Percentiles rank a stretch among this genome's conserved stretches.
phyloP scores from a whole-genome alignment of 352 stramenopile genomes.

The Phytopythium sindhum region DNA sequence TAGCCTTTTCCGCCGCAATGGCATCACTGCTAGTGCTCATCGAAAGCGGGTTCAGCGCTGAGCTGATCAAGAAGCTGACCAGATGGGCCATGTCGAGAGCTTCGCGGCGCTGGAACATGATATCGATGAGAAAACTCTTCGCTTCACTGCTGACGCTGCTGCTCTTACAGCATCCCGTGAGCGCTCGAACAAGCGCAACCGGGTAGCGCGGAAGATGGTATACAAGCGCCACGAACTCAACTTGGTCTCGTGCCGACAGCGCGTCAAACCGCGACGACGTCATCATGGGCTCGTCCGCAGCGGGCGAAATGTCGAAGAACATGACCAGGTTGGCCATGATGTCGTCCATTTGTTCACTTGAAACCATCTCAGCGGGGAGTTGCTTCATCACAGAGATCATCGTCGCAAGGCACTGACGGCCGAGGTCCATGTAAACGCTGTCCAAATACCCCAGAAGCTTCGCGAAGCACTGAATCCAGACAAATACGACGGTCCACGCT shows the following conservation, averaged over 20 bases:
- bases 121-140: conserved; percentile 85
- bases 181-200: conserved; percentile 55
- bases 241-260: conserved; percentile 42
- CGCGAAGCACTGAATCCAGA: conserved; percentile 72
- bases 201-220: conserved; percentile 77
- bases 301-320: conserved; percentile 55
- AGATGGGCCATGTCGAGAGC: conserved; percentile 68
- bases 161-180: conserved; percentile 79
- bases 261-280: conserved; percentile 45
- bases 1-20: conserved; percentile 9
- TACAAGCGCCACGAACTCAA: conserved; percentile 68
- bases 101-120: conserved; percentile 63
- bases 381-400: conserved; percentile 81
- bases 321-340: conserved; percentile 53
- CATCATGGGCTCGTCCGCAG: neutral
- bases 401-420: conserved; percentile 50
- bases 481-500: conserved; percentile 47
- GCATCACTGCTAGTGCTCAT: neutral
- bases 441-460: conserved; percentile 57
- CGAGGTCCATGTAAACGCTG: conserved; percentile 54
- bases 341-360: conserved; percentile 40
- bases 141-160: conserved; percentile 46
- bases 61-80: conserved; percentile 80
- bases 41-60: conserved; percentile 33
- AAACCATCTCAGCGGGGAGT: conserved; percentile 48